Percentiles rank a stretch among this genome's conserved stretches.
phyloP scores from a whole-genome alignment of 768 basidiomycete species.

The Mrakia blollopis region DNA sequence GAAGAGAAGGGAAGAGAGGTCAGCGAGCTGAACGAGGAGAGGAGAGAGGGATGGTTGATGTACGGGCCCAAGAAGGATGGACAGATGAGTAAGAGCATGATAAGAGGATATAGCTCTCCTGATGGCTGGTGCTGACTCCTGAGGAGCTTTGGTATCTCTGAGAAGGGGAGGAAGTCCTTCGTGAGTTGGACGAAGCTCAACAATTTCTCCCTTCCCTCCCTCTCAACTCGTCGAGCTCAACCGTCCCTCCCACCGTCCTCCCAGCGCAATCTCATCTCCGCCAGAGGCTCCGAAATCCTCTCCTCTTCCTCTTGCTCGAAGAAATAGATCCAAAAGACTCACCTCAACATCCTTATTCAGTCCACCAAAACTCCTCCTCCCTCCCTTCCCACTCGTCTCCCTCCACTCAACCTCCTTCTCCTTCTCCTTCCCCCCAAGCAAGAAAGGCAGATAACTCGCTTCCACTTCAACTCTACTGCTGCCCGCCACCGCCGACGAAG shows the following conservation, averaged over 20 bases:
- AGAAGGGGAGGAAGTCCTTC: neutral
- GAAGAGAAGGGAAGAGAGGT: neutral
- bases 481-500: neutral
- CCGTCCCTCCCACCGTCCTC: neutral
- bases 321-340: neutral
- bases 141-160: too few relatives aligned
- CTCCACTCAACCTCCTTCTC: slow-evolving; percentile 58
- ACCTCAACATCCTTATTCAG: slow-evolving; percentile 61
- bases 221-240: neutral
- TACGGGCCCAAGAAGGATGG: too few relatives aligned
- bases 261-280: neutral
- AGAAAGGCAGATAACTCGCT: slow-evolving; percentile 27
- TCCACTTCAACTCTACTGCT: slow-evolving; percentile 17
- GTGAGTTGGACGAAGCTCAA: neutral
- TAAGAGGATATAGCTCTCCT: too few relatives aligned
- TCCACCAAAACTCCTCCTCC: slow-evolving; percentile 45
- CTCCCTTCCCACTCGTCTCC: slow-evolving; percentile 76
- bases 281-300: neutral
- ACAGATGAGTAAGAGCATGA: too few relatives aligned
- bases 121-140: too few relatives aligned
- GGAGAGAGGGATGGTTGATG: too few relatives aligned
- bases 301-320: too few relatives aligned
- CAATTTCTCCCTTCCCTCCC: neutral
- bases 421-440: slow-evolving; percentile 43
- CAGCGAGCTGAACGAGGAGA: neutral